Evolutionary conservation across 345 rosid genomes (phyloP), one percentile per base, ranked within the genome.

Genomic region (Lepidium didymum): DNA sequence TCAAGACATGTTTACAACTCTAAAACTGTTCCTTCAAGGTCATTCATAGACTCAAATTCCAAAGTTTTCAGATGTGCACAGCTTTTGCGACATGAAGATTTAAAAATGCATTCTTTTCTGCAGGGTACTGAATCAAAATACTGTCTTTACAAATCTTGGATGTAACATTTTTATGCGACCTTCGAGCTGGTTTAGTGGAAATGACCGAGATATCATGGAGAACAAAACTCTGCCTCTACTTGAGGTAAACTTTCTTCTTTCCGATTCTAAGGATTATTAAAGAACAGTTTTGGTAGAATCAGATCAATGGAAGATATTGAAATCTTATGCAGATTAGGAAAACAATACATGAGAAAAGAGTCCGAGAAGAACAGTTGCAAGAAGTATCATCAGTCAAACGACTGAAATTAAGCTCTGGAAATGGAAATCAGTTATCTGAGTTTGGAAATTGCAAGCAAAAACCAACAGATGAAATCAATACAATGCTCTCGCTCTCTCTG

Each of bases 151-250:
- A 74, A 52, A 67, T 74, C 52, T n/a, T 37, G 69, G 41, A 67
- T 51, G 53, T 37, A 68, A 68, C 61, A 38, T 31, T 62, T 41
- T 62, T 2, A 56, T 75, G 69, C 59, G 51, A 47, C 70, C 74
- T 55, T 54, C 69, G 4, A 54, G 44, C 43, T 68, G 57, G 53
- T 60, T 25, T 62, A 68, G 42, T 16, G 43, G 37, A 57, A 59
- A 59, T 35, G 11, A 53, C 25, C 8, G 38, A 55, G 60, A 61
- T n/a, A 45, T 10, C 58, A 10, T 14, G 43, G 65, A 55, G 70
- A 68, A 63, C 70, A 62, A 75, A 65, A 75, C 78, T 47, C 74
- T 75, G 12, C 78, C 78, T 62, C 54, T 75, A n/a, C 78, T 75
- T 14, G 74, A 75, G 65, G 78, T 74, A 68, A 16, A 29, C 57